A percentile compares a stretch with the other conserved stretches of the same genome.
These are phyloP conservation scores for Globisporangium polare DNA, from an alignment of 352 stramenopile species.

Conservation along the genomic window DNA sequence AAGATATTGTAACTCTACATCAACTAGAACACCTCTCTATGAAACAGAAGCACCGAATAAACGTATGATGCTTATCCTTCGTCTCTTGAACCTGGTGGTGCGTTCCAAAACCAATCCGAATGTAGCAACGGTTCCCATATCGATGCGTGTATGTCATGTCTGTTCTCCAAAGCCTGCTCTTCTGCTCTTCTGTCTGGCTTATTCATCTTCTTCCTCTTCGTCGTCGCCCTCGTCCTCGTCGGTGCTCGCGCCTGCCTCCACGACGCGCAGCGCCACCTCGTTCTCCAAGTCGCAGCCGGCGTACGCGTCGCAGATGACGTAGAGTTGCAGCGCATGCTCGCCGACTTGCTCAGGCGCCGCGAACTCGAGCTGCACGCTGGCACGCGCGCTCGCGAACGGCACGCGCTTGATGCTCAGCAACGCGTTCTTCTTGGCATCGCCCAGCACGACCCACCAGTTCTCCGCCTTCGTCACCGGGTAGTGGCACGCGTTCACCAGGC, in stretches of 20 bases:
- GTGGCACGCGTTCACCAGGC: constrained; percentile 68
- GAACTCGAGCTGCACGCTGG: constrained; percentile 93
- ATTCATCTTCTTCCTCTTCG: constrained; percentile 27
- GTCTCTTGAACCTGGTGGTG: too few species aligned
- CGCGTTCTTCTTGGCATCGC: constrained; percentile 93
- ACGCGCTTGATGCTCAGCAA: constrained; percentile 98
- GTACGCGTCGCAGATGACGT: constrained; percentile 99
- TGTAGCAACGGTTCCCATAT: too few species aligned
- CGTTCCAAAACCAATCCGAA: too few species aligned
- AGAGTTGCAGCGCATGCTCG: constrained; percentile 95
- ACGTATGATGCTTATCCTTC: too few species aligned
- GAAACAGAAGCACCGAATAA: neutral
- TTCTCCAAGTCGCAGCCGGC: constrained; percentile 98
- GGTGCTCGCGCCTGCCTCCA: constrained; percentile 35
- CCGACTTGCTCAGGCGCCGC: constrained; percentile 92
- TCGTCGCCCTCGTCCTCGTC: constrained; percentile 50
- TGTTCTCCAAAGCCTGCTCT: neutral
- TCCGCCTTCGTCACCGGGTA: constrained; percentile 93
- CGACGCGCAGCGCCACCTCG: constrained; percentile 67
- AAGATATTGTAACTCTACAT: neutral
- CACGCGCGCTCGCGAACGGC: constrained; percentile 80
- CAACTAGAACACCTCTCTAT: neutral
- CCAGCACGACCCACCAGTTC: constrained; percentile 98
- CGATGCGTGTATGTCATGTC: too few species aligned
- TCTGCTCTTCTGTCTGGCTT: constrained; percentile 13